Base-by-base conservation (phyloP, 345 rosid species). In the Firmiana major region DNA sequence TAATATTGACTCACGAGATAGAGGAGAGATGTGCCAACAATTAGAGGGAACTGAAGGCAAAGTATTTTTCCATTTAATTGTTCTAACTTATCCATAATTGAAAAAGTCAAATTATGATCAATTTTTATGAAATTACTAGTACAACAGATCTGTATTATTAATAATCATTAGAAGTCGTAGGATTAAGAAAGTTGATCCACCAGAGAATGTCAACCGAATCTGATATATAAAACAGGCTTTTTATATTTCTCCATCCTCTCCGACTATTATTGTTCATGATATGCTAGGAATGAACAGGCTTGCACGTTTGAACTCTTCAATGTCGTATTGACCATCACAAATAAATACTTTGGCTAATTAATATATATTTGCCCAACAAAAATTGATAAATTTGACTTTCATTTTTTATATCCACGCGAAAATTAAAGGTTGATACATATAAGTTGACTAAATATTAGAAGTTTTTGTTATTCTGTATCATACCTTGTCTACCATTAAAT, bases 221-320 rank as follows among this genome's bases (percentile, higher is more conserved):
- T 42, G 45, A 7, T 1, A 31, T 31, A 31, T 31, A 31, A 31
- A 31, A 31, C 34, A 31, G 34, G 34, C 34, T 31, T 42, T 36
- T 5, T 5, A 42, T 42, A 36, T 5, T 6, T 7, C 45, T 42
- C 45, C 9, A 7, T 7, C 5, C 40, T 36, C 40, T 36, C 40
- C 6, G 4, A 3, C 40, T 36, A 4, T 36, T 36, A 3, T 36
- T 36, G n/a, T 49, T 49, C 54, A 49, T 49, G 15, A 58, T 24
- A 31, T 59, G 54, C 31, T 9, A 15, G 26, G 22, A 34, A 16
- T 42, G 59, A 73, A 60, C 73, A 51, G 46, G 76, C 53, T 13
- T 67, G 84, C 84, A 77, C 84, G 81, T 77, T 59, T 58, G 57
- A 77, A 54, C 38, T 15, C 54, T 15, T 46, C 51, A 46, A 46